These are phyloP conservation scores for Zygoascus flipseniorum DNA, from an alignment of 805 yeast genomes.

Conservation along the genomic window DNA sequence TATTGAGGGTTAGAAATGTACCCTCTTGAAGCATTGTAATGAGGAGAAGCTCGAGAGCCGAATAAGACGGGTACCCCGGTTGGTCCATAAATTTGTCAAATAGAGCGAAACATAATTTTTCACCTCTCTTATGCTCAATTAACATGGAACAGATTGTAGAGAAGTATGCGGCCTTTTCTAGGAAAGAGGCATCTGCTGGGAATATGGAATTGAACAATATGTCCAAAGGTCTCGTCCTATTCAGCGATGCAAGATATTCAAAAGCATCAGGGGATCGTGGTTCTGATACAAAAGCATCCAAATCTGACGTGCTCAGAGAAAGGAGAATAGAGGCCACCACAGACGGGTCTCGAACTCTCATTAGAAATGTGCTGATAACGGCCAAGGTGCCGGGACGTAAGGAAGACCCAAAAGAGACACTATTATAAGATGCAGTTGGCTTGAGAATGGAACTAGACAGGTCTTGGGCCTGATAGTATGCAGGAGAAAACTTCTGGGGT, in stretches of 20 bases:
- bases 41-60: slow-evolving; percentile 12
- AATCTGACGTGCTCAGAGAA: slow-evolving; percentile 17
- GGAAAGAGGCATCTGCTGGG: slow-evolving; percentile 18
- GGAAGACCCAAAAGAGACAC: slow-evolving; percentile 8
- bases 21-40: slow-evolving; percentile 17
- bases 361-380: slow-evolving; percentile 26
- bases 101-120: slow-evolving; percentile 13
- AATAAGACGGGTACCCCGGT: slow-evolving; percentile 8
- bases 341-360: slow-evolving; percentile 26
- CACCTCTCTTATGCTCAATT: slow-evolving; percentile 15
- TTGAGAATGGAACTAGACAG: slow-evolving; percentile 10
- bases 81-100: slow-evolving; percentile 14
- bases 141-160: slow-evolving; percentile 20
- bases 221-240: slow-evolving; percentile 22
- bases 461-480: slow-evolving; percentile 16
- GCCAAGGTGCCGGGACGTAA: slow-evolving; percentile 22
- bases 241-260: slow-evolving; percentile 18
- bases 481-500: slow-evolving; percentile 11
- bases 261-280: slow-evolving; percentile 10
- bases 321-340: slow-evolving; percentile 24
- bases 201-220: slow-evolving; percentile 25
- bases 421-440: not conserved
- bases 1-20: slow-evolving; percentile 9
- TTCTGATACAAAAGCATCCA: slow-evolving; percentile 11
- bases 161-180: slow-evolving; percentile 21